Evolutionary conservation across 179 eudicot genomes (phyloP).

Genomic region (Vitellaria paradoxa): DNA sequence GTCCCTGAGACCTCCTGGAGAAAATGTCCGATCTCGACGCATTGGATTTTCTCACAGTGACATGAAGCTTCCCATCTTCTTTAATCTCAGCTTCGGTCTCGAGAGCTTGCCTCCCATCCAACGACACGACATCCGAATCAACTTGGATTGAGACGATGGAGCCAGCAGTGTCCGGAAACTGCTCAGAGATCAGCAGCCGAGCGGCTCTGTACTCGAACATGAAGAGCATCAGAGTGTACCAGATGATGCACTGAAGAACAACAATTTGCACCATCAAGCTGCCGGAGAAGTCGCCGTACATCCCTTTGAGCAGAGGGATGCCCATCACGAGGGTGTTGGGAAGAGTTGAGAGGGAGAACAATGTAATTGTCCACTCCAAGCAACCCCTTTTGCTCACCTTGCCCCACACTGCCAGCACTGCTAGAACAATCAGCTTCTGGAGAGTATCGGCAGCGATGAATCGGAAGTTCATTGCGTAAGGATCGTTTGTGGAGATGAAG

Average conservation of each 20-base stretch:
- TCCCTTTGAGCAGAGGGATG: constrained; percentile 77
- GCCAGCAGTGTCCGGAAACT: constrained; percentile 78
- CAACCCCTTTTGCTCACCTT: constrained; percentile 55
- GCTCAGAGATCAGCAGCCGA: constrained; percentile 67
- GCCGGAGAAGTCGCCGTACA: constrained; percentile 83
- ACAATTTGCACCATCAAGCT: constrained; percentile 86
- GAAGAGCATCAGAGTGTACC: constrained; percentile 89
- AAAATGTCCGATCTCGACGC: constrained; percentile 71
- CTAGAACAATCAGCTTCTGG: constrained; percentile 62
- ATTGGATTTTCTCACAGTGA: constrained; percentile 66
- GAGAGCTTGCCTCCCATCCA: constrained; percentile 61
- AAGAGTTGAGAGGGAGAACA: constrained; percentile 79
- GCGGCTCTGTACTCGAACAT: constrained; percentile 84
- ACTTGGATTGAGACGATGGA: constrained; percentile 83
- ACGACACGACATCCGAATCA: constrained; percentile 74
- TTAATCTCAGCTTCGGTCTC: constrained; percentile 79
- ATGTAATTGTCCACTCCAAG: constrained; percentile 80
- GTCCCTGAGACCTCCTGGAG: constrained; percentile 61
- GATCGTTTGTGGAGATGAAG: constrained; percentile 72
- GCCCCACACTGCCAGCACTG: constrained; percentile 45
- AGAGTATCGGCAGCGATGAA: constrained; percentile 86
- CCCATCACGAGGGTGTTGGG: constrained; percentile 96
- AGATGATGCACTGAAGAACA: constrained; percentile 78
- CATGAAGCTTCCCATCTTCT: constrained; percentile 85
- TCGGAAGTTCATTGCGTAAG: constrained; percentile 72